Base-by-base conservation (phyloP, 805 yeast species). In the Debaryomyces maramus region DNA sequence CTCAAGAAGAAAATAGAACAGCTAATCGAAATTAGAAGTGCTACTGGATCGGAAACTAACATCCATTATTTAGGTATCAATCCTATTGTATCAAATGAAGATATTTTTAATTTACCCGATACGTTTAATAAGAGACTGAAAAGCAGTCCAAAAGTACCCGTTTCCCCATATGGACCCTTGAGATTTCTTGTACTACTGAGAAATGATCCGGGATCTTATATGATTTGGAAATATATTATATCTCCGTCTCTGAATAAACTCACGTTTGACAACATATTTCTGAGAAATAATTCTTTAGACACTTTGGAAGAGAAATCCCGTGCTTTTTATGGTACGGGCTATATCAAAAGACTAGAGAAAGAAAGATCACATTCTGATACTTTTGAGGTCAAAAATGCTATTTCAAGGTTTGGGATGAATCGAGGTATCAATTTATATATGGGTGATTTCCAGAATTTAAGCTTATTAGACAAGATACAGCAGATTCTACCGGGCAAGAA, bases 321-420 rank as follows among this genome's bases (percentile, higher is more conserved):
- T 26, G 22, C 29, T 1, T 18, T 19, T 15, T 41, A 33, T 20
- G 45, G 40, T 4, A 18, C 15, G 10, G 28, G 24, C 8, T 44
- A 40, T 32, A 34, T 41, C 6, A 40, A 37, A n/a, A 26, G 30
- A n/a, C 14, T 38, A 18, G 29, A 22, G 2, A 31, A 38, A 17
- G 3, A 11, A 3, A 15, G 21, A 23, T 27, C 13, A 5, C 14
- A 20, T 3, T 9, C 22, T 5, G 40, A 38, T 16, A n/a, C 17
- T n/a, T 24, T 13, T 24, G 14, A 11, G 5, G 17, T 24, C 3
- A 38, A 32, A 19, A 16, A 21, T n/a, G 15, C 36, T 3, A 32
- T 38, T n/a, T 38, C 40, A 10, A 27, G 3, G 23, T 38, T 31
- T 31, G 40, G 40, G 4, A 9, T 21, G 29, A 32, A 31, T 15